Evolutionary conservation across 805 yeast species (phyloP).

Genomic region (Candida piceae): DNA sequence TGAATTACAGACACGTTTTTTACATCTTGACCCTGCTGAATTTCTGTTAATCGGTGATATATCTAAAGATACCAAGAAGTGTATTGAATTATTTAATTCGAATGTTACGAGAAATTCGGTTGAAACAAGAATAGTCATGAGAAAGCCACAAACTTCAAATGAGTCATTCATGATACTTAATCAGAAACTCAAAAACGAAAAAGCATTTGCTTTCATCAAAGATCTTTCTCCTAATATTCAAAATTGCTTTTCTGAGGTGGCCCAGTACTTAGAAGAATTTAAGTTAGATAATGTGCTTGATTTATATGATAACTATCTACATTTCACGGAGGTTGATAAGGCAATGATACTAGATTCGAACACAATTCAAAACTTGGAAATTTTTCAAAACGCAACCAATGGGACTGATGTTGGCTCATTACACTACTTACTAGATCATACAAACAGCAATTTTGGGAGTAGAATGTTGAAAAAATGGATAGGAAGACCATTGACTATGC

Average conservation of each 20-base stretch:
- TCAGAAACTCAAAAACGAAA: conserved; percentile 4
- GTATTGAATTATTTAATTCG: conserved; percentile 16
- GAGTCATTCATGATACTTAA: conserved; percentile 9
- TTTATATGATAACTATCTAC: conserved; percentile 43
- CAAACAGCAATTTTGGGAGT: conserved; percentile 72
- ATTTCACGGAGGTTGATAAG: conserved; percentile 43
- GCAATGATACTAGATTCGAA: conserved; percentile 59
- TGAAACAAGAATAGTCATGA: conserved; percentile 9
- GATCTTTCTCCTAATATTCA: conserved; percentile 11
- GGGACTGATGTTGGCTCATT: conserved; percentile 59
- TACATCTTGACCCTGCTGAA: conserved; percentile 76
- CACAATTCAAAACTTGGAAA: conserved; percentile 68
- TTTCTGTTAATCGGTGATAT: conserved; percentile 44
- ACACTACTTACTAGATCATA: conserved; percentile 75
- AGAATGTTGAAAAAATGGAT: conserved; percentile 70
- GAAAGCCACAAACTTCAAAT: conserved; percentile 1
- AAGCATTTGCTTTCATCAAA: conserved; percentile 14
- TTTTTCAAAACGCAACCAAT: conserved; percentile 63
- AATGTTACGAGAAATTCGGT: conserved; percentile 1
- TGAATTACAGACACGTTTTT: conserved; percentile 67
- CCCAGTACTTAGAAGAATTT: conserved; percentile 58
- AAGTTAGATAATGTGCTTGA: conserved; percentile 51
- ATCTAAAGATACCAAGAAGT: conserved; percentile 30
- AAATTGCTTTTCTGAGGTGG: conserved; percentile 38
- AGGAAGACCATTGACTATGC: conserved; percentile 58